Evolutionary conservation across 805 yeast genomes (phyloP).

Genomic region (Schizosaccharomyces japonicus): DNA sequence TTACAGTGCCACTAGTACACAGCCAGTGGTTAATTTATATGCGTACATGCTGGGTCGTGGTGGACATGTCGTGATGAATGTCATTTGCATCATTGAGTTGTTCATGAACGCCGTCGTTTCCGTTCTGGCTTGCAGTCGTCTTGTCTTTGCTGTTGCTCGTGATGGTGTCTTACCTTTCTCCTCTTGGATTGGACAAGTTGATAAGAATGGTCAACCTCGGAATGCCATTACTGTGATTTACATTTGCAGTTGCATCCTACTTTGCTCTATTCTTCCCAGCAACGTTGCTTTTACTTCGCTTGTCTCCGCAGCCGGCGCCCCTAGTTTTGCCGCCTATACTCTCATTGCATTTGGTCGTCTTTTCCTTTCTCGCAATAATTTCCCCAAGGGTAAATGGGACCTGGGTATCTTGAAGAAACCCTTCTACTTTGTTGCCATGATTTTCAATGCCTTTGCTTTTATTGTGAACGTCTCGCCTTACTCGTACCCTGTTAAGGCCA

Average conservation of each 20-base stretch:
- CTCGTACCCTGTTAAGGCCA: conserved; percentile 10
- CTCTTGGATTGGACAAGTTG: conserved; percentile 10
- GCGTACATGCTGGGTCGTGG: conserved; percentile 11
- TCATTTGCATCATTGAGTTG: conserved; percentile 8
- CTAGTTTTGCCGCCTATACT: conserved; percentile 11
- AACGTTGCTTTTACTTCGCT: conserved; percentile 11
- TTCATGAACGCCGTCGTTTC: conserved; percentile 9
- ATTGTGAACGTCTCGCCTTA: conserved; percentile 11
- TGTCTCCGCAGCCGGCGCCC: conserved; percentile 12
- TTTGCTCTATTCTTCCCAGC: conserved; percentile 11
- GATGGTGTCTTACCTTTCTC: conserved; percentile 13
- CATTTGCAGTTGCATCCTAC: conserved; percentile 10
- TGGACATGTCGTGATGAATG: conserved; percentile 11
- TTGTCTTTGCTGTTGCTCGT: conserved; percentile 12
- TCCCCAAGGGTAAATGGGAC: conserved; percentile 8
- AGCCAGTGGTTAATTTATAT: conserved; percentile 11
- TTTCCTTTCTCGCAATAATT: conserved; percentile 8
- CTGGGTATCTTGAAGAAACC: conserved; percentile 11
- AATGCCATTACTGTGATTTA: conserved; percentile 11
- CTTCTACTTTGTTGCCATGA: conserved; percentile 8
- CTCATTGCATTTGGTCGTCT: conserved; percentile 11
- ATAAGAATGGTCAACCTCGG: conserved; percentile 10
- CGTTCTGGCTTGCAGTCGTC: conserved; percentile 11
- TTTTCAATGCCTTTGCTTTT: conserved; percentile 10
- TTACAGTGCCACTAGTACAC: conserved; percentile 10